Evolutionary conservation across 352 stramenopile species (phyloP), one percentile per base, ranked within the genome.

Genomic region (Sclerospora graminicola): DNA sequence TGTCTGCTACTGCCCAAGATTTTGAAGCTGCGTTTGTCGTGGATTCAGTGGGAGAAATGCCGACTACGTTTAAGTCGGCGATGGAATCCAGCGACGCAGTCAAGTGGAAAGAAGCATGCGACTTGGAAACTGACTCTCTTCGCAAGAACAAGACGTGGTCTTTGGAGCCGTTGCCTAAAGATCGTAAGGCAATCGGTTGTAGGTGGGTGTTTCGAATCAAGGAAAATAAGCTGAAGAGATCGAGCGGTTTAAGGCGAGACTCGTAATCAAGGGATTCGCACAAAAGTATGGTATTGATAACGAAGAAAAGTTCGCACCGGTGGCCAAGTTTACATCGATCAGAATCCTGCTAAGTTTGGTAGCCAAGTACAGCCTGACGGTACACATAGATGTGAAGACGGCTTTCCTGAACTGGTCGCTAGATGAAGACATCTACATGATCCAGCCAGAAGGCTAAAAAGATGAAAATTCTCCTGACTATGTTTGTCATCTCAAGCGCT

Each of bases 201-300:
- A 34, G 40, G 13, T 55, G 45, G 35, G 20, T 55, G 11, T 60
- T 41, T 36, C 33, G 40, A 0, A 29, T 55, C n/a, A n/a, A n/a
- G n/a, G 39, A 33, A 49, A 42, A 15, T 6, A 24, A 2, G 11
- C 45, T 40, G 29, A 41, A 34, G 8, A 15, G 6, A 37, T 37
- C n/a, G 26, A 35, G 2, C 38, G 26, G 7, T 46, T 30, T 14
- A 38, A 46, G 19, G 39, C 37, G 5, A 7, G 28, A 15, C 8
- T 38, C 4, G 16, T 43, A 9, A 32, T 21, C 7, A 43, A 43
- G 37, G 18, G 27, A 21, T 46, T 46, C 18, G n/a, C 15, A 3
- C 40, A 29, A 13, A 6, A 46, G 28, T 20, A 21, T 8, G 30
- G 21, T n/a, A 42, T 47, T n/a, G 37, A 53, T 5, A 42, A 46